Evolutionary conservation across 1,284 basidiomycete genomes (phyloP), one percentile per base, ranked within the genome.

Genomic region (Athelia psychrophila): DNA sequence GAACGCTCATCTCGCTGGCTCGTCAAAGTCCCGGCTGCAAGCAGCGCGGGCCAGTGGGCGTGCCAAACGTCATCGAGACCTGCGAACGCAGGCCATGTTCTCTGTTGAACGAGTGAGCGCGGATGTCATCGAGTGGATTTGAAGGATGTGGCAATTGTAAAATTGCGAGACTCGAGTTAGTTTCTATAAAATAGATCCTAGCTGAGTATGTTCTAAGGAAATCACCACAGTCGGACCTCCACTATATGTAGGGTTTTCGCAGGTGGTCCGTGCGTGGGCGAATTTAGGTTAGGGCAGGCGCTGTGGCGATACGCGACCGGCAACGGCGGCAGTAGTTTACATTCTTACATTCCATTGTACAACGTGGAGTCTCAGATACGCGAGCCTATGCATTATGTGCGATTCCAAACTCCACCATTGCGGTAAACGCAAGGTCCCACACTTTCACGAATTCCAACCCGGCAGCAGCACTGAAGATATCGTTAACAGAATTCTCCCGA

Each of bases 141-240:
- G 79, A 85, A 85, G 79, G 76, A 81, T 82, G 81, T 70, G 85
- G 85, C 85, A 88, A 84, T 83, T 79, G 77, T 87, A 86, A 86
- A 88, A 84, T 86, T 87, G 86, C 86, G 82, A 86, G 84, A 88
- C 84, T 35, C 86, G 84, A 86, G 86, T 88, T 84, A 88, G 86
- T 85, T 84, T 83, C 86, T 88, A 85, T 88, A 84, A 79, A 88
- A 89, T 79, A 89, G 86, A 89, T 88, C 86, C 86, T 88, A 80
- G 78, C 77, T 35, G 33, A 35, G 33, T 35, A 35, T 35, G 33
- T 35, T 35, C 33, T 35, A n/a, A 35, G n/a, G 33, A 35, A 35
- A 35, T n/a, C 10, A n/a, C 33, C 10, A 35, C 10, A 35, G 33
- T 35, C 12, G 33, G 33, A 35, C 12, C 12, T n/a, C 12, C 10